phyloP scores from a whole-genome alignment of 805 yeast species.

The Torulaspora microellipsoides region DNA sequence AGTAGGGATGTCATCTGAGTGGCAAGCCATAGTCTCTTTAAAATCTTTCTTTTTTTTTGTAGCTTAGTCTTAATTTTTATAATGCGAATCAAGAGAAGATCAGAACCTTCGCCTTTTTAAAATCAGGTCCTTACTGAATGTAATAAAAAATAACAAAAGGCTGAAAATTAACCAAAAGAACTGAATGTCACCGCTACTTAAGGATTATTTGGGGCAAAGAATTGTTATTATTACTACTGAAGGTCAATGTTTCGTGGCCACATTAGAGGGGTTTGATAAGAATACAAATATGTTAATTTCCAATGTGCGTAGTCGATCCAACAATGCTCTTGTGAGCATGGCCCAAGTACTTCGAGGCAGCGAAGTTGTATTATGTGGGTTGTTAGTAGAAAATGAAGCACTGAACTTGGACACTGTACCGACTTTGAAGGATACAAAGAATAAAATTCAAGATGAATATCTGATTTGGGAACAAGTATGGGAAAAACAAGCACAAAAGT shows the following conservation, averaged over 20 bases:
- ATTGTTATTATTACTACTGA: constrained; percentile 56
- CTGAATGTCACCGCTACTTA: constrained; percentile 33
- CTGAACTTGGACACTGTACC: constrained; percentile 11
- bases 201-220: constrained; percentile 37
- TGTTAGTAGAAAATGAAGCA: constrained; percentile 15
- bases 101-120: not conserved
- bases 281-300: constrained; percentile 56
- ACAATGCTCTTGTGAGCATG: constrained; percentile 27
- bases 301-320: constrained; percentile 46
- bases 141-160: not conserved
- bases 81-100: not conserved
- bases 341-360: constrained; percentile 31
- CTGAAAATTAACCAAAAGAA: not conserved
- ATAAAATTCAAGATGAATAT: constrained; percentile 24
- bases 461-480: constrained; percentile 29
- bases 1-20: constrained; percentile 9
- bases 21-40: constrained; percentile 1
- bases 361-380: constrained; percentile 32
- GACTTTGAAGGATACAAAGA: constrained; percentile 27
- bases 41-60: not conserved
- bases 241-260: constrained; percentile 48
- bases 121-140: too few relatives aligned
- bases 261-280: constrained; percentile 58
- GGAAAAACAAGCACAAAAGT: constrained; percentile 12
- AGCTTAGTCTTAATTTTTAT: not conserved